Evolutionary conservation across 2,329 filamentous ascomycete species (phyloP).

Genomic region (Dryadomyces quercus-mongolicae): DNA sequence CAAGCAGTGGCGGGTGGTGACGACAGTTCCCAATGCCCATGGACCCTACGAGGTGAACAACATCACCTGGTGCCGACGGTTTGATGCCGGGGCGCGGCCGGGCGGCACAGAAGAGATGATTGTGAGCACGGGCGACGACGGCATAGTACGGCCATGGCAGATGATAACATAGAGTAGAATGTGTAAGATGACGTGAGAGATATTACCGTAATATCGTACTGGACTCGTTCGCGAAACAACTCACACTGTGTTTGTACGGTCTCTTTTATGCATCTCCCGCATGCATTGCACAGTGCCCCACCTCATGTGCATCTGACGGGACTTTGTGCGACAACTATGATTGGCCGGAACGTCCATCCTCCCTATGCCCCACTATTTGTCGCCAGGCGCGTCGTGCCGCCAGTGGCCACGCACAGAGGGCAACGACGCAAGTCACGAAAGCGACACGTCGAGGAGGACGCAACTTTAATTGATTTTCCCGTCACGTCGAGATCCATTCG

Average conservation of each 20-base stretch:
- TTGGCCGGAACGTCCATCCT: too few species aligned
- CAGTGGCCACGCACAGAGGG: slow-evolving; percentile 3
- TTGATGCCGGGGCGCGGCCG: slow-evolving; percentile 48
- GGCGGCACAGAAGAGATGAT: slow-evolving; percentile 66
- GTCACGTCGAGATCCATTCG: slow-evolving; percentile 2
- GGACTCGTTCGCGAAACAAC: too few species aligned
- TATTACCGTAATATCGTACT: too few species aligned
- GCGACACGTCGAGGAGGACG: slow-evolving; percentile 13
- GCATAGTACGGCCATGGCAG: slow-evolving; percentile 73
- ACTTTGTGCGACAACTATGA: neutral
- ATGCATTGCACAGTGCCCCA: too few species aligned
- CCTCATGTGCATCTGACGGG: neutral
- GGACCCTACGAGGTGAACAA: slow-evolving; percentile 94
- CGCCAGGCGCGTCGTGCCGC: slow-evolving; percentile 10
- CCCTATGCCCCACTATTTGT: too few species aligned
- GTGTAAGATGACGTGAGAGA: too few species aligned
- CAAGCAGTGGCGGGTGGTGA: slow-evolving; percentile 57
- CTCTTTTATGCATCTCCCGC: too few species aligned
- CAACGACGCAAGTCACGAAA: slow-evolving; percentile 14
- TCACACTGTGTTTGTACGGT: too few species aligned
- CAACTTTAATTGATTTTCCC: slow-evolving; percentile 14
- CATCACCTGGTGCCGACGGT: slow-evolving; percentile 72
- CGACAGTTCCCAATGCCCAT: slow-evolving; percentile 61
- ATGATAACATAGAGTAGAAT: slow-evolving; percentile 5
- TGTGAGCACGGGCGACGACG: slow-evolving; percentile 86